Evolutionary conservation across 306 rosid genomes (phyloP).

Genomic region (Mucuna pruriens): DNA sequence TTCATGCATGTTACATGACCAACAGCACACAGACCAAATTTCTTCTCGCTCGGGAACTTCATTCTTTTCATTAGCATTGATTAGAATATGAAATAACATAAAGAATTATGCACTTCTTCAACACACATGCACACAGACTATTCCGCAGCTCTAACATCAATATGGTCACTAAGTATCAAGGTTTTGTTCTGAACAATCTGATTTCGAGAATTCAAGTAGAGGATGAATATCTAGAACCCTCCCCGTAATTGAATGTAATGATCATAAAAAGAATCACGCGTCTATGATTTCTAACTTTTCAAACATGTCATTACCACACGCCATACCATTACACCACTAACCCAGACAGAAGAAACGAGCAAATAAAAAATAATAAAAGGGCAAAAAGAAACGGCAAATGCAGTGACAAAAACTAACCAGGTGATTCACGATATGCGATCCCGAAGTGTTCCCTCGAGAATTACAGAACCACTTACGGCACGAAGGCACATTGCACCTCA

Average conservation of each 20-base stretch:
- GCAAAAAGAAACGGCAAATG: background rate
- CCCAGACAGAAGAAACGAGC: background rate
- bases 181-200: background rate
- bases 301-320: slow-evolving; percentile 3
- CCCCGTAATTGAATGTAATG: background rate
- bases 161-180: background rate
- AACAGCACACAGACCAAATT: background rate
- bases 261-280: background rate
- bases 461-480: slow-evolving; percentile 99
- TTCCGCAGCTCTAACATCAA: background rate
- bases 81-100: background rate
- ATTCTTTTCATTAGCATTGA: background rate
- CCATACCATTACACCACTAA: slow-evolving; percentile 14
- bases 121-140: background rate
- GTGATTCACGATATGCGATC: slow-evolving; percentile 97
- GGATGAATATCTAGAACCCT: background rate
- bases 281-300: background rate
- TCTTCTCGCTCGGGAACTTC: slow-evolving; percentile 21
- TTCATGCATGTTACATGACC: background rate
- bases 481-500: slow-evolving; percentile 96
- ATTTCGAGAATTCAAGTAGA: too few relatives aligned
- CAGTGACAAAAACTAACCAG: slow-evolving; percentile 61
- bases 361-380: background rate
- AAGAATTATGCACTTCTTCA: background rate
- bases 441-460: slow-evolving; percentile 96